Base-by-base conservation (phyloP, 2,329 filamentous ascomycete species). In the Botrytis squamosa region DNA sequence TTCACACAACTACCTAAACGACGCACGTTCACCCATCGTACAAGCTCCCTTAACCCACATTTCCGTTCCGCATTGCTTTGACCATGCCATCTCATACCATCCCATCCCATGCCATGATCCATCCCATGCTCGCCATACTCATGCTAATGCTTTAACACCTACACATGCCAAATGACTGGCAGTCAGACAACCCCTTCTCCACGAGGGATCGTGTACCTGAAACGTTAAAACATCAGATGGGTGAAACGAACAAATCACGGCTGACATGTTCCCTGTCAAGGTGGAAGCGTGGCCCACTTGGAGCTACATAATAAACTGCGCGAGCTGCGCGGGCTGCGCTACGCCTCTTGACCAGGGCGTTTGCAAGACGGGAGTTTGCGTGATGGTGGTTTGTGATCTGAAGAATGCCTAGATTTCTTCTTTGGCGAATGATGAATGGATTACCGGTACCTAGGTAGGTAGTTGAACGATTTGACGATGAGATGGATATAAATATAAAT, bases 171-270 rank as follows among this genome's bases (percentile, higher is more conserved):
- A 64, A 64, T 64, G 60, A 42, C 38, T 40, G 60, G 38, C 14
- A 64, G 40, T 64, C 55, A 60, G 52, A 57, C 57, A 63, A 22
- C 38, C 33, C 57, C 16, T 71, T 25, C 36, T 71, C 57, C 69
- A 71, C 69, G 69, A 71, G 64, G 57, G 59, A 71, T 71, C 59
- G 18, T 71, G 69, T 64, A 65, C 44, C 69, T 71, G 69, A 71
- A 71, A 71, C 69, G 57, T 22, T 65, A 6, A 64, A 64, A 71
- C 69, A 71, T 64, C 69, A 71, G 40, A 63, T 65, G 57, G 55
- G 44, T 44, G 25, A 29, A 64, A 29, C 40, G 62, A n/a, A n/a
- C 68, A 25, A 70, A 70, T 70, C 40, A 67, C 10, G 46, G 29
- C n/a, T 68, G 25, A 22, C 62, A 29, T 42, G 2, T 33, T 33